Evolutionary conservation across 75 land plant genomes (phyloP).

Genomic region (Azolla pinnata): DNA sequence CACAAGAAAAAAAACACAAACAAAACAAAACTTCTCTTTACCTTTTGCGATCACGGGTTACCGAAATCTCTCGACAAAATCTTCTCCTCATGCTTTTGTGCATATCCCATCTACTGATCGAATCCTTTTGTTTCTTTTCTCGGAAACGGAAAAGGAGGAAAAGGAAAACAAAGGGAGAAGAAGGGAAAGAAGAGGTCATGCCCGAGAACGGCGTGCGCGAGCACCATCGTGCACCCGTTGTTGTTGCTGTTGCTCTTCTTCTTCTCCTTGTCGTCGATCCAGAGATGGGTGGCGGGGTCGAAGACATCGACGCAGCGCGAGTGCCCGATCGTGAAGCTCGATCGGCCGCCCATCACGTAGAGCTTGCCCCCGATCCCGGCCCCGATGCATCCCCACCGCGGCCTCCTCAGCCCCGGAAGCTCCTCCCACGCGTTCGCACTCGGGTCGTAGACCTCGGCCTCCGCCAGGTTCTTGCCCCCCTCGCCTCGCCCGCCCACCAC

Average conservation of each 20-base stretch:
- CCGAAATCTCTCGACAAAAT: too few species aligned
- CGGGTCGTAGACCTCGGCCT: constrained; percentile 62
- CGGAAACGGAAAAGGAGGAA: too few species aligned
- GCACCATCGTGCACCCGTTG: constrained; percentile 74
- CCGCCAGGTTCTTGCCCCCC: constrained; percentile 41
- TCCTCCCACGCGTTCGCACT: constrained; percentile 39
- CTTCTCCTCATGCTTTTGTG: too few species aligned
- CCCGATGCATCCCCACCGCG: constrained; percentile 60
- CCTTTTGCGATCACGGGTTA: too few species aligned
- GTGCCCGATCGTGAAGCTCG: constrained; percentile 64
- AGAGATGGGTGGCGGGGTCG: constrained; percentile 31
- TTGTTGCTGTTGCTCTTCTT: too few species aligned
- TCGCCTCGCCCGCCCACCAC: constrained; percentile 56
- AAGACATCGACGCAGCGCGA: constrained; percentile 51
- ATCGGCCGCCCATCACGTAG: constrained; percentile 69
- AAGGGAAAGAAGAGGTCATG: constrained; percentile 15
- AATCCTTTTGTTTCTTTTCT: too few species aligned
- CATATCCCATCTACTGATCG: too few species aligned
- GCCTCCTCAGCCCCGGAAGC: constrained; percentile 50
- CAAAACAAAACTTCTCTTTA: too few species aligned
- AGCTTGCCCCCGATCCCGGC: constrained; percentile 57
- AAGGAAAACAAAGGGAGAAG: too few species aligned
- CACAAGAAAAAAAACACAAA: too few species aligned
- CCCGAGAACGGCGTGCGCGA: constrained; percentile 51
- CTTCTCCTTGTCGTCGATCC: constrained; percentile 42